Evolutionary conservation across 352 stramenopile genomes (phyloP).

Genomic region (Pythium scleroteichum): DNA sequence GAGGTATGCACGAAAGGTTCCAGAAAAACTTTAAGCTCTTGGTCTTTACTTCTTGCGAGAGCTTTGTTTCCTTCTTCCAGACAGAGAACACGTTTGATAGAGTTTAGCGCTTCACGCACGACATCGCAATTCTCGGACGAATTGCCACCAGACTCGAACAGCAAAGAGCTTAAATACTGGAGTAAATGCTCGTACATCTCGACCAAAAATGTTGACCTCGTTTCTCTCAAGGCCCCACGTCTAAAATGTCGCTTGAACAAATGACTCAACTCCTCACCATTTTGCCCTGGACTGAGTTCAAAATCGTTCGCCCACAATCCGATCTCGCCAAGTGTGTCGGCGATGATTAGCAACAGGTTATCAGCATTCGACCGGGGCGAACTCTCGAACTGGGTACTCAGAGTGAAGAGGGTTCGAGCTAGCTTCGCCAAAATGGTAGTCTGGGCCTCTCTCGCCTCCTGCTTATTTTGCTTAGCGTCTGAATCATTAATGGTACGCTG

Average conservation of each 20-base stretch:
- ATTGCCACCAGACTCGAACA: conserved; percentile 50
- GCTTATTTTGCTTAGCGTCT: conserved; percentile 5
- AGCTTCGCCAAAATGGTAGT: conserved; percentile 37
- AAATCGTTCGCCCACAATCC: conserved; percentile 58
- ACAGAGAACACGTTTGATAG: conserved; percentile 52
- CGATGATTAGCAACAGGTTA: conserved; percentile 34
- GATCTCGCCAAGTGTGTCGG: conserved; percentile 65
- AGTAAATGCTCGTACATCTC: conserved; percentile 68
- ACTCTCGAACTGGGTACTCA: conserved; percentile 34
- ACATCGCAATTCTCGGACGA: conserved; percentile 26
- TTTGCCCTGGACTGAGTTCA: conserved; percentile 55
- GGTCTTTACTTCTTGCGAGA: conserved; percentile 51
- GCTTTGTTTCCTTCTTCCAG: conserved; percentile 38
- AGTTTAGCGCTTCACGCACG: conserved; percentile 43
- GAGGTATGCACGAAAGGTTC: conserved; percentile 45
- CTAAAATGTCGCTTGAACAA: conserved; percentile 63
- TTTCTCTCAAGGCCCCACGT: conserved; percentile 55
- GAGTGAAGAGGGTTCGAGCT: conserved; percentile 52
- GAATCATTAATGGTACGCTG: background rate
- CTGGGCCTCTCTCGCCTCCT: background rate
- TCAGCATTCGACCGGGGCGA: background rate
- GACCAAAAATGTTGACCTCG: conserved; percentile 41
- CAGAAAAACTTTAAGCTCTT: conserved; percentile 68
- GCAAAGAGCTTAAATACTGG: conserved; percentile 55
- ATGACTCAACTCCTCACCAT: conserved; percentile 47